Conservation (phyloP, 208 protist genomes). For the Borovskyia barvae region DNA sequence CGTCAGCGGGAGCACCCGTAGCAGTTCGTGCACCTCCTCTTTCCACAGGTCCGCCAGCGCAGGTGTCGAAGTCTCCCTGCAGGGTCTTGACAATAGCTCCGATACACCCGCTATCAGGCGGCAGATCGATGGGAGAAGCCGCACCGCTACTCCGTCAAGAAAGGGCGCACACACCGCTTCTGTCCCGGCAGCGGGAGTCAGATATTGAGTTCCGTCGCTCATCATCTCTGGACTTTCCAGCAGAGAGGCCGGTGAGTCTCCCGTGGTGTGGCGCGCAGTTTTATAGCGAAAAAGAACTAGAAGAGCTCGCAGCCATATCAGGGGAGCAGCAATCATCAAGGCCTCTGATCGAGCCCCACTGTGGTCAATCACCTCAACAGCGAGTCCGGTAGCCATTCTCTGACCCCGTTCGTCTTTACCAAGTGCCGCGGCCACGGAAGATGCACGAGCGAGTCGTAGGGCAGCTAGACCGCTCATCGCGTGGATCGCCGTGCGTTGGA, state of each 20-base stretch:
- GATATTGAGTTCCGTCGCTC: too few relatives aligned
- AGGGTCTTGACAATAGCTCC: background rate
- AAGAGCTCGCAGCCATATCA: slow-evolving; percentile 20
- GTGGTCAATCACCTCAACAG: background rate
- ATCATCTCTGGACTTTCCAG: too few relatives aligned
- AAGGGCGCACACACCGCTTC: too few relatives aligned
- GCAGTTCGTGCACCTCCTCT: slow-evolving; percentile 15
- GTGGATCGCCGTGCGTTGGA: slow-evolving; percentile 10
- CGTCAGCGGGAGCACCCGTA: slow-evolving; percentile 18
- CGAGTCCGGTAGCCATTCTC: background rate
- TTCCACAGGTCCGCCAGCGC: slow-evolving; percentile 10
- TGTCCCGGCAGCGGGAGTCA: too few relatives aligned
- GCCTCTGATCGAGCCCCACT: background rate
- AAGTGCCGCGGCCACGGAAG: slow-evolving; percentile 12
- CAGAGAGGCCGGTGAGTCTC: too few relatives aligned
- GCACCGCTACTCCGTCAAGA: background rate
- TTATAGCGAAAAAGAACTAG: slow-evolving; percentile 23
- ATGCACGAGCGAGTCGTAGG: slow-evolving; percentile 6
- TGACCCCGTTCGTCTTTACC: too few relatives aligned
- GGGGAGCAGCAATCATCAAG: slow-evolving; percentile 1
- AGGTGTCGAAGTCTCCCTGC: background rate
- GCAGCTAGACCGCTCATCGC: background rate
- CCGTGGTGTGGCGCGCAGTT: too few relatives aligned
- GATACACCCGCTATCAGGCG: slow-evolving; percentile 1
- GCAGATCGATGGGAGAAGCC: background rate